Evolutionary conservation across 441 rosid species (phyloP).

Genomic region (Raphanus hybrid): DNA sequence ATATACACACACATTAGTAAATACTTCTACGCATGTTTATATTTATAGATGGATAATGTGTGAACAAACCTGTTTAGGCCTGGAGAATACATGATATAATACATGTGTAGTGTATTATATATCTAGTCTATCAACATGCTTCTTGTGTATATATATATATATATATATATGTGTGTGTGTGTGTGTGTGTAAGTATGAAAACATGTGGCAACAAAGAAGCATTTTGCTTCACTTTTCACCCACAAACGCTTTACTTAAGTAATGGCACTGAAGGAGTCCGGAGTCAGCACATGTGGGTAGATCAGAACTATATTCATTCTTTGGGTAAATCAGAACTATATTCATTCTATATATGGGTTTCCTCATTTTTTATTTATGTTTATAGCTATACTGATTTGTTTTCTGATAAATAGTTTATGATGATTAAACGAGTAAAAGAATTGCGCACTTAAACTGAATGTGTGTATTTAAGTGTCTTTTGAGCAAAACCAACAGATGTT

Average conservation of each 20-base stretch:
- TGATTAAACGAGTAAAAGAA: conserved; percentile 3
- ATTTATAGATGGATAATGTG: neutral
- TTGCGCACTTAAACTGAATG: neutral
- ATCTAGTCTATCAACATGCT: neutral
- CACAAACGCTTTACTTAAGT: conserved; percentile 24
- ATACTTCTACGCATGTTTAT: neutral
- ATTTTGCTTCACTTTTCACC: conserved; percentile 29
- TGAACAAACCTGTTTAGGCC: conserved; percentile 7
- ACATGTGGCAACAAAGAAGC: conserved; percentile 16
- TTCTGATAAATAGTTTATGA: neutral
- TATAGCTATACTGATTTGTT: neutral
- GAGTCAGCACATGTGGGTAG: conserved; percentile 33
- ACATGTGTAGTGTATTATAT: neutral
- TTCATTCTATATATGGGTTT: conserved; percentile 23
- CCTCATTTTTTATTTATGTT: neutral
- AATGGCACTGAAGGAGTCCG: conserved; percentile 32
- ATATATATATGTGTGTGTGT: neutral
- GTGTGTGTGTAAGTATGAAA: neutral
- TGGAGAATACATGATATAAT: conserved; percentile 12
- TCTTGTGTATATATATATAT: neutral
- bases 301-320: conserved; percentile 31
- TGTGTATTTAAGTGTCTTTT: conserved; percentile 34
- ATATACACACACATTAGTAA: neutral
- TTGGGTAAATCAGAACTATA: conserved; percentile 27
- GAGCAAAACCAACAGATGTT: conserved; percentile 27